Base-by-base conservation (phyloP, 345 rosid species). In the Kernera saxatilis region DNA sequence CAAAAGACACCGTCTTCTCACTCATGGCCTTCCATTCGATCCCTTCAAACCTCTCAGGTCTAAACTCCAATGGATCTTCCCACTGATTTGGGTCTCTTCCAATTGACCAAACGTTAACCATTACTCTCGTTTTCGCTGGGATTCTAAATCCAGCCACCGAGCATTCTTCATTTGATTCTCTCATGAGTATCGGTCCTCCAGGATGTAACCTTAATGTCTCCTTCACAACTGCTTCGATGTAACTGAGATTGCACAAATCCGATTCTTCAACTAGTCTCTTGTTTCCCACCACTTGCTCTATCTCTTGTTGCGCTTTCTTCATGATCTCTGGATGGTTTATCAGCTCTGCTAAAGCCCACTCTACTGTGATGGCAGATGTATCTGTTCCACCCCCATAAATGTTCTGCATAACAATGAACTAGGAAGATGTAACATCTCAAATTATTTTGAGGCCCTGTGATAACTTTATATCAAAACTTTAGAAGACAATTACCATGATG, bases 151-250 rank as follows among this genome's bases (percentile, higher is more conserved):
- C 81, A 26, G 60, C 64, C 6, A 87, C 72, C 12, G 11, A 46
- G 21, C 90, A 82, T 32, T 80, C 79, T 75, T 85, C 67, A 3
- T 77, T 33, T 3, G 90, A 81, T 21, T 82, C 78, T 72, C 90
- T 82, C 0, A 78, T 82, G 0, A 85, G 53, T 37, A 87, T 57
- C 0, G 88, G 85, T 7, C 85, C 90, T 3, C 86, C 78, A 1
- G 96, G 96, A 56, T 89, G 96, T 33, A 92, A 89, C 71, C 96
- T 83, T 23, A 87, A 72, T 46, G 82, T 78, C 77, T 92, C 92
- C 58, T 82, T 89, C 12, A 86, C 78, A 5, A 89, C 60, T 5
- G 94, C 88, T 71, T 85, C 92, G 3, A 87, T 69, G 66, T 82
- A 87, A 13, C 83, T 82, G 23, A 86, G 96, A 43, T 82, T 83